Conservation (phyloP, 2,329 filamentous ascomycete species). For the Trichoderma cornu-damae region DNA sequence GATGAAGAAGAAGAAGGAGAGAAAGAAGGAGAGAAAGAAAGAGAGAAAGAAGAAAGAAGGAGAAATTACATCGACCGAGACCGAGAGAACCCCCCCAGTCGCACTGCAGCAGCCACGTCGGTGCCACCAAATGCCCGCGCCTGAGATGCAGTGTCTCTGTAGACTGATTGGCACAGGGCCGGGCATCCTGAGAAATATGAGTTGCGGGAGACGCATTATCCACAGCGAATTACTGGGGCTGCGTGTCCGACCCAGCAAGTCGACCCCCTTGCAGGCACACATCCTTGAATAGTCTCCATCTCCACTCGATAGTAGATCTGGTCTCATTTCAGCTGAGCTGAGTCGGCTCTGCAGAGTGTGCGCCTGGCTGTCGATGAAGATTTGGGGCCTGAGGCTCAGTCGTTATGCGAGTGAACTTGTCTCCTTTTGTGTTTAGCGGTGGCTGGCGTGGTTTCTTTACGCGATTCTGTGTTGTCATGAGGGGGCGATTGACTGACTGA, state of each 20-base stretch:
- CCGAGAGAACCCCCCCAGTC: neutral
- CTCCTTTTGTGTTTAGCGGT: neutral
- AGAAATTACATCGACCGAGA: neutral
- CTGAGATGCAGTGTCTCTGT: neutral
- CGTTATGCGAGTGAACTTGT: too few relatives aligned
- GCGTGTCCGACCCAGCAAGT: neutral
- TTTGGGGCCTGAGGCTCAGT: neutral
- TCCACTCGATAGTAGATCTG: constrained; percentile 3
- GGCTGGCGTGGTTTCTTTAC: too few relatives aligned
- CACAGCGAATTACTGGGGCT: neutral
- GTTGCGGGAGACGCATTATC: neutral
- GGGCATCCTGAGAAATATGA: neutral
- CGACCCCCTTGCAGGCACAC: constrained; percentile 5
- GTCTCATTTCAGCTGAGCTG: neutral
- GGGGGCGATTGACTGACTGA: too few relatives aligned
- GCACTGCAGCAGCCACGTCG: neutral
- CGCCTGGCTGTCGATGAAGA: neutral
- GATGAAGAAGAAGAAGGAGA: neutral
- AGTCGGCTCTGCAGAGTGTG: neutral
- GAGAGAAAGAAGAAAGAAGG: neutral
- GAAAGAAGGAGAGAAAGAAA: neutral
- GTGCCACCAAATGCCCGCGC: neutral
- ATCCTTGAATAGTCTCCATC: constrained; percentile 14
- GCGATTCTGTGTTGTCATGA: too few relatives aligned
- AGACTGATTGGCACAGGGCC: neutral